Percentiles rank a stretch among this genome's conserved stretches.
Conservation (phyloP, 75 land plant genomes). For the Sequoiadendron giganteum region DNA sequence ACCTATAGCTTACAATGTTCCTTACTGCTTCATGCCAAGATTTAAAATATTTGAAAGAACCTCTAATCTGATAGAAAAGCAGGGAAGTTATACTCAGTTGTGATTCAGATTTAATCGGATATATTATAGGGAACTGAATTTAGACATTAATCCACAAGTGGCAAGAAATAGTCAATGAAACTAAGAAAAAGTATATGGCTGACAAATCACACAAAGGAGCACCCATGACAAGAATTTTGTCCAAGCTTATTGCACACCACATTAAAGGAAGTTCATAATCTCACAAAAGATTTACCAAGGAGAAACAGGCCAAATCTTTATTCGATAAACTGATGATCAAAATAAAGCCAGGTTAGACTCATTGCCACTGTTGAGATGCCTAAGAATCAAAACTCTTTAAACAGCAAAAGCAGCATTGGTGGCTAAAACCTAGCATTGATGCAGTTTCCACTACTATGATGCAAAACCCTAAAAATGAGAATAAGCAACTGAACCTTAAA, state of each 20-base stretch:
- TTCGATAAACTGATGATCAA: neutral
- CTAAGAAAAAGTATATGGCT: neutral
- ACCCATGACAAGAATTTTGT: neutral
- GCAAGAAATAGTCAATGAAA: neutral
- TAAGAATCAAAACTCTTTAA: neutral
- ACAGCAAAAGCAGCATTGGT: neutral
- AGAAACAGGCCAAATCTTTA: neutral
- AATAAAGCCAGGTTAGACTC: neutral
- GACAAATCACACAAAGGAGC: neutral
- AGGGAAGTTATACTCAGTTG: neutral
- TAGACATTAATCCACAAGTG: neutral
- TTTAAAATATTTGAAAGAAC: neutral
- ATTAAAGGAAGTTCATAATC: neutral
- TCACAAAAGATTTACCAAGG: neutral
- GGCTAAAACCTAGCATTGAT: neutral
- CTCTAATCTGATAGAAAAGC: neutral
- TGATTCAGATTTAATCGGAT: neutral
- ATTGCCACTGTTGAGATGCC: neutral
- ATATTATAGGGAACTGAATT: neutral
- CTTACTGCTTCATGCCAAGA: neutral
- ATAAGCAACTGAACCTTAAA: neutral
- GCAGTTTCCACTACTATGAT: neutral
- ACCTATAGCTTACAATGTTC: neutral
- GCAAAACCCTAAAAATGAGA: neutral
- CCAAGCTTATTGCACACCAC: neutral